Evolutionary conservation across 2,329 filamentous ascomycete species (phyloP).

Genomic region (Exophiala spinifera): DNA sequence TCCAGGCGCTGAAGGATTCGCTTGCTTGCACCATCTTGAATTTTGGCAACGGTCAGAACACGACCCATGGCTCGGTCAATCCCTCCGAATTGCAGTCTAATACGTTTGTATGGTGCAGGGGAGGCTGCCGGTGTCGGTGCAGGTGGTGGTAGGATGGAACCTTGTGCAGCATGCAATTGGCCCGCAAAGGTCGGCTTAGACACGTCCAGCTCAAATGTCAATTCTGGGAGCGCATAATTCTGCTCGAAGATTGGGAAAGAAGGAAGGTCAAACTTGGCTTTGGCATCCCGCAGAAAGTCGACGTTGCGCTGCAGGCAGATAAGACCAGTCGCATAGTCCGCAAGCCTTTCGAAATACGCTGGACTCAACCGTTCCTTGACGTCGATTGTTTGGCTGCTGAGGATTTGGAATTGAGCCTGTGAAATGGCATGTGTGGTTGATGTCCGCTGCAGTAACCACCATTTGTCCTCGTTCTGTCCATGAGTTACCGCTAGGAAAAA

Average conservation of each 20-base stretch:
- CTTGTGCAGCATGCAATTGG: neutral
- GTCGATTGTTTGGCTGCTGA: constrained; percentile 19
- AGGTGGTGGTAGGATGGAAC: neutral
- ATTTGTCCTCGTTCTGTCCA: constrained; percentile 69
- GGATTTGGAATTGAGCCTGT: constrained; percentile 14
- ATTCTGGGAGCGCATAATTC: constrained; percentile 16
- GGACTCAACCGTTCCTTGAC: constrained; percentile 18
- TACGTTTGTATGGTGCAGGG: constrained; percentile 1
- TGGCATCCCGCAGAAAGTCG: constrained; percentile 14
- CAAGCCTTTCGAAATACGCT: constrained; percentile 24
- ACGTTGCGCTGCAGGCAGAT: constrained; percentile 22
- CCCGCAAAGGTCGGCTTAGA: constrained; percentile 2
- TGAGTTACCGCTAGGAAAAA: constrained; percentile 73
- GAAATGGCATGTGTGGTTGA: neutral
- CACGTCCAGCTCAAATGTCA: constrained; percentile 20
- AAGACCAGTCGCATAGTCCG: constrained; percentile 20
- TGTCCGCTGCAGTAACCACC: constrained; percentile 63
- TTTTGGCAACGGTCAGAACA: constrained; percentile 12
- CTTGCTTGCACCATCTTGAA: constrained; percentile 15
- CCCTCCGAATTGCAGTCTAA: constrained; percentile 21
- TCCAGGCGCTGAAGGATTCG: constrained; percentile 16
- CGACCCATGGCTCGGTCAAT: constrained; percentile 9
- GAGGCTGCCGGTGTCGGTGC: neutral
- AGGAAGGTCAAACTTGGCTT: constrained; percentile 15
- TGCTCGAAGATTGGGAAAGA: constrained; percentile 16